These are phyloP conservation scores for Neurospora tetrasperma DNA, from an alignment of 495 filamentous ascomycete genomes.

Conservation along the genomic window DNA sequence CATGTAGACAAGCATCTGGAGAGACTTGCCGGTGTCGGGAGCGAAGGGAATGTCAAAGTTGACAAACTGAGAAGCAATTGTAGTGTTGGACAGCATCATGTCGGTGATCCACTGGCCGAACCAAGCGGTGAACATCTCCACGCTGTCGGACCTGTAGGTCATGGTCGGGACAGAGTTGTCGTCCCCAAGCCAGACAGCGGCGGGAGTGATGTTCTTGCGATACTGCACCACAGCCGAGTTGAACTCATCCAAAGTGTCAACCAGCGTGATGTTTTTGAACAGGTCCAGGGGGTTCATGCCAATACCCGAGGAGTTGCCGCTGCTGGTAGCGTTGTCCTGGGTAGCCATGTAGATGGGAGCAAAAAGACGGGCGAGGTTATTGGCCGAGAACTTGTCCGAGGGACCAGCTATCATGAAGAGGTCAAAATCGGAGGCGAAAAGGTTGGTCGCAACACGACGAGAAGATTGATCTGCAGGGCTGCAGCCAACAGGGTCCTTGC, in stretches of 20 bases:
- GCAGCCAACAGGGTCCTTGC: slow-evolving; percentile 48
- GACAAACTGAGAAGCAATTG: slow-evolving; percentile 56
- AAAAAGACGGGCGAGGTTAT: slow-evolving; percentile 36
- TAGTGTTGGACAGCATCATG: slow-evolving; percentile 51
- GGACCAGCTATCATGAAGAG: slow-evolving; percentile 54
- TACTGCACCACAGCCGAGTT: slow-evolving; percentile 49
- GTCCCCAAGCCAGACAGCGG: slow-evolving; percentile 64
- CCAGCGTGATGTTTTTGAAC: slow-evolving; percentile 40
- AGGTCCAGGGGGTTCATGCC: slow-evolving; percentile 14
- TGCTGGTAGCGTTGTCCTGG: slow-evolving; percentile 5
- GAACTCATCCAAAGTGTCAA: slow-evolving; percentile 57
- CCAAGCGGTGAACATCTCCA: slow-evolving; percentile 38
- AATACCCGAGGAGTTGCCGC: neutral
- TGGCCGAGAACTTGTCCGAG: slow-evolving; percentile 32
- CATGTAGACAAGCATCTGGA: slow-evolving; percentile 72
- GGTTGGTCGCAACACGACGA: slow-evolving; percentile 15
- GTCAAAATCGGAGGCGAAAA: slow-evolving; percentile 25
- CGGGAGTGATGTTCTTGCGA: slow-evolving; percentile 59
- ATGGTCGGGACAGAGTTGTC: slow-evolving; percentile 44
- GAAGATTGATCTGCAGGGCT: slow-evolving; percentile 32
- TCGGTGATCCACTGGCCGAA: slow-evolving; percentile 65
- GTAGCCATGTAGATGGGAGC: slow-evolving; percentile 23
- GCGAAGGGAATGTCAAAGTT: slow-evolving; percentile 60
- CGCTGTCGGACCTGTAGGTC: slow-evolving; percentile 45
- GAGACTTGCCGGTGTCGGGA: slow-evolving; percentile 52